Base-by-base conservation (phyloP, 2,329 filamentous ascomycete genomes). In the Orbilia oligospora region DNA sequence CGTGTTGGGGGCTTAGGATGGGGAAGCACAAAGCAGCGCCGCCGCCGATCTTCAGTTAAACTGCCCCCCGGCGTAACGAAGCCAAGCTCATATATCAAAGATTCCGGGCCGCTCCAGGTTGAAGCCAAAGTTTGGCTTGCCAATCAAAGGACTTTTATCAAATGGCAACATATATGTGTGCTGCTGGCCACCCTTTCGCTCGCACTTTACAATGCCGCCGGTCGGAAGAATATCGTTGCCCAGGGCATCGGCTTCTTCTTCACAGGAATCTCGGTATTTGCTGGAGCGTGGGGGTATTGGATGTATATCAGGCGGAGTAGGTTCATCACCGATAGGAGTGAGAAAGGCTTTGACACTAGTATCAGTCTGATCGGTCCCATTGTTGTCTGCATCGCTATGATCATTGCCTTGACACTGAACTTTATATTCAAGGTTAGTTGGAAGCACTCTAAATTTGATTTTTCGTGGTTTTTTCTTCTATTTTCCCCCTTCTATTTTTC, bases 51-150 rank as follows among this genome's bases (percentile, higher is more conserved):
- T 16, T 79, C 76, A 1, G 76, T 79, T 10, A 69, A 73, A 41
- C 87, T 98, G 2, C 96, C 96, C 0, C 92, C 94, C 27, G 96
- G 96, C 36, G 93, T 99, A n/a, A 89, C 89, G 22, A 91, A 97
- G 83, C 96, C 96, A 0, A 90, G 89, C 8, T 88, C 90, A 81
- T 97, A 95, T 91, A 93, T 99, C 87, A 99, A 99, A 87, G 97
- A 99, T 85, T 89, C 92, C 38, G 95, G 96, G 2, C 92, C 94
- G 41, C 89, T 98, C 80, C 92, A 94, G 83, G 93, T 99, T 72
- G 96, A 99, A 86, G 94, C 93, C 79, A 99, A 99, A 85, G 95
- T 99, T 33, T 99, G 96, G 95, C 91, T 99, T 72, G 96, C 96
- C 69, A 99, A 99, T 85, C 95, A 99, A 86, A 91, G 96, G 79